Percentiles rank a stretch among this genome's conserved stretches.
These are phyloP conservation scores for Arthromyces matolae DNA, from an alignment of 768 basidiomycete genomes.

Conservation along the genomic window DNA sequence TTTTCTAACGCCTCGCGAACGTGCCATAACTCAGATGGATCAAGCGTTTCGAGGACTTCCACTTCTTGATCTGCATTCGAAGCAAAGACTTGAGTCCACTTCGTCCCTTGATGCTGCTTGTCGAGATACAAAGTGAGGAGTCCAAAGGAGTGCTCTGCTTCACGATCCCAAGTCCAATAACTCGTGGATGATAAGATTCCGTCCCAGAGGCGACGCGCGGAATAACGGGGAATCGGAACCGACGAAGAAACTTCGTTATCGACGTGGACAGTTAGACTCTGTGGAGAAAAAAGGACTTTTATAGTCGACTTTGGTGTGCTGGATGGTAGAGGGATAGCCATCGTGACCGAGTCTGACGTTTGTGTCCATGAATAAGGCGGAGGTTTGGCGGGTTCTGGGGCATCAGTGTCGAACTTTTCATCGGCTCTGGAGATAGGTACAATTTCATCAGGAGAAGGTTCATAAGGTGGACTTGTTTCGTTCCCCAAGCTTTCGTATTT, in stretches of 20 bases:
- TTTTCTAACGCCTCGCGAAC: slow-evolving; percentile 84
- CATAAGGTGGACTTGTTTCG: slow-evolving; percentile 35
- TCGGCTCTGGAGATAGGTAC: slow-evolving; percentile 62
- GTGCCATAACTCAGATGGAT: slow-evolving; percentile 74
- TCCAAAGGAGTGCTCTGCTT: slow-evolving; percentile 63
- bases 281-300: slow-evolving; percentile 60
- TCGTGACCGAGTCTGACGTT: slow-evolving; percentile 73
- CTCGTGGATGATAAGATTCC: slow-evolving; percentile 72
- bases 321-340: slow-evolving; percentile 82
- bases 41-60: slow-evolving; percentile 85
- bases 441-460: slow-evolving; percentile 63
- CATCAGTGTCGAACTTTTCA: slow-evolving; percentile 48
- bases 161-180: slow-evolving; percentile 91
- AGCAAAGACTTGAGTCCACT: slow-evolving; percentile 87
- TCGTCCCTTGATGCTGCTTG: slow-evolving; percentile 77
- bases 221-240: slow-evolving; percentile 53
- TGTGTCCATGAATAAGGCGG: slow-evolving; percentile 95
- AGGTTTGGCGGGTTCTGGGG: slow-evolving; percentile 43
- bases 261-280: slow-evolving; percentile 64
- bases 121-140: slow-evolving; percentile 81
- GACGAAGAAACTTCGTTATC: slow-evolving; percentile 31
- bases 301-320: slow-evolving; percentile 60
- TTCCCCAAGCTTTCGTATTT: slow-evolving; percentile 43
- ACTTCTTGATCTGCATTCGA: slow-evolving; percentile 44
- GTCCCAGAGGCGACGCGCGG: slow-evolving; percentile 72